These are phyloP conservation scores for Fusarium concolor DNA, from an alignment of 2,329 filamentous ascomycete species.

Conservation along the genomic window DNA sequence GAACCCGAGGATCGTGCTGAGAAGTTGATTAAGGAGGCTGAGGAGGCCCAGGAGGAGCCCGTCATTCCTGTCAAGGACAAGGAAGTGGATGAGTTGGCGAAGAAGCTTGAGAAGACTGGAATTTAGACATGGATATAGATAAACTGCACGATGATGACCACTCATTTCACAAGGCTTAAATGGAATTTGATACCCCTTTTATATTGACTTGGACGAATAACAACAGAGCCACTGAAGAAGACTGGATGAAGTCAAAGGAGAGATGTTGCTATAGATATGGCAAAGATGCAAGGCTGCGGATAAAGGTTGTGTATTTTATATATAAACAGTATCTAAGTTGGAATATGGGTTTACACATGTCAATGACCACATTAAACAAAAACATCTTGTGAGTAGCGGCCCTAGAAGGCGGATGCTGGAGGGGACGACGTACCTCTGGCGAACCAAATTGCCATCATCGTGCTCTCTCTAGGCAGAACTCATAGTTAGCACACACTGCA, in stretches of 20 bases:
- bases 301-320: background rate
- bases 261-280: background rate
- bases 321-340: background rate
- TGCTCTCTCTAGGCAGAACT: slow-evolving; percentile 26
- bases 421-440: slow-evolving; percentile 43
- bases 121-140: slow-evolving; percentile 56
- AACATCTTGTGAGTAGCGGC: slow-evolving; percentile 3
- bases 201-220: slow-evolving; percentile 10
- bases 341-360: background rate
- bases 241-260: background rate
- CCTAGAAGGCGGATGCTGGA: background rate
- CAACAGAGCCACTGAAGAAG: background rate
- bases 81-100: slow-evolving; percentile 84
- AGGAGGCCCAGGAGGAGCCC: slow-evolving; percentile 79
- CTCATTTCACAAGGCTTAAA: slow-evolving; percentile 41
- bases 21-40: slow-evolving; percentile 75
- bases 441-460: slow-evolving; percentile 24
- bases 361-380: background rate
- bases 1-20: slow-evolving; percentile 74
- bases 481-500: slow-evolving; percentile 43
- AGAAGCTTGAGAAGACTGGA: slow-evolving; percentile 77
- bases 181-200: slow-evolving; percentile 50
- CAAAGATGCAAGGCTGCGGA: background rate
- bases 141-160: slow-evolving; percentile 45
- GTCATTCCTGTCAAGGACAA: slow-evolving; percentile 77